Evolutionary conservation across 805 yeast genomes (phyloP).

Genomic region (Starmerella bombicola): DNA sequence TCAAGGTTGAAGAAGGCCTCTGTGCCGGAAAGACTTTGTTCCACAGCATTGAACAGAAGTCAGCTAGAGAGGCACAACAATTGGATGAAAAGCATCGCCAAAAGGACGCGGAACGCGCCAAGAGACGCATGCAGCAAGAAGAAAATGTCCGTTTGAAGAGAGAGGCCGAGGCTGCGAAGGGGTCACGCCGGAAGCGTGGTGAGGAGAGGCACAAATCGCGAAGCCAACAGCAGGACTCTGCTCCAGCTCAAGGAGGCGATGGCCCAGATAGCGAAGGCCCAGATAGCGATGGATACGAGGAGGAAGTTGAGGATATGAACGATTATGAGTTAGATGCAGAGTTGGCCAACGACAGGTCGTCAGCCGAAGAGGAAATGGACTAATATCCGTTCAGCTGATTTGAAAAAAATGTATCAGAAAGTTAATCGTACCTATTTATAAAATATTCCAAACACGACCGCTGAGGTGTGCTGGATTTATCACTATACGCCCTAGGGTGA

Average conservation of each 20-base stretch:
- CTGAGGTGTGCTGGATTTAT: too few relatives aligned
- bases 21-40: constrained; percentile 81
- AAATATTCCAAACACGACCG: too few relatives aligned
- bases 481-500: too few relatives aligned
- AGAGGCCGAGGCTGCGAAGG: constrained; percentile 60
- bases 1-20: constrained; percentile 85
- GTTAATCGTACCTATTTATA: not conserved
- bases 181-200: constrained; percentile 51
- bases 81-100: constrained; percentile 57
- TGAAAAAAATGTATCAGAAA: constrained; percentile 1
- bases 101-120: constrained; percentile 48
- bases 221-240: constrained; percentile 17
- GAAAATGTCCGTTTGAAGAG: constrained; percentile 62
- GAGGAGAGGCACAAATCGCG: constrained; percentile 27
- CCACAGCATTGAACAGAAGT: constrained; percentile 59
- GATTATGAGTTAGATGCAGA: constrained; percentile 28
- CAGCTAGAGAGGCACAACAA: constrained; percentile 44
- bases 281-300: constrained; percentile 4
- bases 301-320: constrained; percentile 34
- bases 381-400: not conserved
- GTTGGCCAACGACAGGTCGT: constrained; percentile 10
- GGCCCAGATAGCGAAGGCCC: constrained; percentile 5
- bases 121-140: constrained; percentile 65
- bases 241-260: constrained; percentile 4
- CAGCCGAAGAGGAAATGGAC: too few relatives aligned